Percentiles rank a stretch among this genome's conserved stretches.
phyloP scores from a whole-genome alignment of 78 protist species.

The Trichosphaerium sp. region DNA sequence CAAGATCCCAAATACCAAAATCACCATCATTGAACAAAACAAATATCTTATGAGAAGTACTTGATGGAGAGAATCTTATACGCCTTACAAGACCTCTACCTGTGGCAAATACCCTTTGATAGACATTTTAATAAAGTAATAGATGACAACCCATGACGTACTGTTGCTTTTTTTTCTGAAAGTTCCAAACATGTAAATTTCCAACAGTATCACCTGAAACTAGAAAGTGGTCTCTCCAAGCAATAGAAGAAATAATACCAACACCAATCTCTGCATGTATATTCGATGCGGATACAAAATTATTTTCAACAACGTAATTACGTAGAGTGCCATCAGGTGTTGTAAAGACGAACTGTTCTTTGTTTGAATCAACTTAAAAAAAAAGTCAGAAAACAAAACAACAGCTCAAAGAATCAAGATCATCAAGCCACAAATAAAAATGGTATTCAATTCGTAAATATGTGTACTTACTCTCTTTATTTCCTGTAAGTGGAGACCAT shows the following conservation, averaged over 20 bases:
- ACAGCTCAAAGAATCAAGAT: too few species aligned
- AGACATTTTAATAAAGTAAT: too few species aligned
- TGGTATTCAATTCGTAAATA: too few species aligned
- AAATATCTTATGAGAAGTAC: background rate
- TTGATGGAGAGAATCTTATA: slow-evolving; percentile 13
- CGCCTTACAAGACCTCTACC: slow-evolving; percentile 13
- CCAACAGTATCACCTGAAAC: slow-evolving; percentile 23
- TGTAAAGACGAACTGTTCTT: slow-evolving; percentile 30
- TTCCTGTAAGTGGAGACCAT: slow-evolving; percentile 20
- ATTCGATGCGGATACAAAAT: slow-evolving; percentile 15
- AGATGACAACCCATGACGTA: too few species aligned
- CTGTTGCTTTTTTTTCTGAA: background rate
- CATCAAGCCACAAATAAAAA: too few species aligned
- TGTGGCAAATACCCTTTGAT: slow-evolving; percentile 12
- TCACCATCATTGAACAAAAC: slow-evolving; percentile 37
- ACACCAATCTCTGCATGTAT: background rate
- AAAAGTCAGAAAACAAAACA: too few species aligned
- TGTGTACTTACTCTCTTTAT: slow-evolving; percentile 11
- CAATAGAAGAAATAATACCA: background rate
- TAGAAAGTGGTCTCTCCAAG: slow-evolving; percentile 12
- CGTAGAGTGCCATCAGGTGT: background rate
- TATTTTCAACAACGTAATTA: slow-evolving; percentile 18
- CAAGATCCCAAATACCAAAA: slow-evolving; percentile 19
- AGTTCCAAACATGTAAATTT: slow-evolving; percentile 9
- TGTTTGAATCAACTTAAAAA: too few species aligned